A percentile compares a stretch with the other conserved stretches of the same genome.
phyloP scores from a whole-genome alignment of 2,329 filamentous ascomycete genomes.

The Hypocrella siamensis region DNA sequence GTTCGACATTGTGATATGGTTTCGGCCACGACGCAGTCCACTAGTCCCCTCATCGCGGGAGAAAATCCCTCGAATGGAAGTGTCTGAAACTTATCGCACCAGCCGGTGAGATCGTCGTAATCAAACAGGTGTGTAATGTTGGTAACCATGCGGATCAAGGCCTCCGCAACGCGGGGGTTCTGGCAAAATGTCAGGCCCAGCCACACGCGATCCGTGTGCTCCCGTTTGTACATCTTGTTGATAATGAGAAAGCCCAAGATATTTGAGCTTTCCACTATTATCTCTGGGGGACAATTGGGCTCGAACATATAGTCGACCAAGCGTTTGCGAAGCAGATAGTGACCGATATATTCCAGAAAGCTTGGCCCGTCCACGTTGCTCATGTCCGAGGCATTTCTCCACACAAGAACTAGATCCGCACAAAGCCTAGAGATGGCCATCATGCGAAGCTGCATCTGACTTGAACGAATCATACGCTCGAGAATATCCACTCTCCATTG shows the following conservation, averaged over 20 bases:
- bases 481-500: constrained; percentile 58
- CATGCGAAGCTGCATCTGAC: constrained; percentile 82
- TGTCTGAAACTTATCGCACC: constrained; percentile 54
- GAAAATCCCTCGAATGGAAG: constrained; percentile 50
- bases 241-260: constrained; percentile 79
- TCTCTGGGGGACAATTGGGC: constrained; percentile 79
- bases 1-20: constrained; percentile 27
- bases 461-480: constrained; percentile 60
- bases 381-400: constrained; percentile 37
- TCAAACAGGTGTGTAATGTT: constrained; percentile 33
- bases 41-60: constrained; percentile 43
- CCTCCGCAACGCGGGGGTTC: constrained; percentile 71
- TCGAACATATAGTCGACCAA: constrained; percentile 80
- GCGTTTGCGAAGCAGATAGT: constrained; percentile 52
- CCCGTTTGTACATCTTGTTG: constrained; percentile 53
- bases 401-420: constrained; percentile 50
- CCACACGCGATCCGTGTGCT: constrained; percentile 73
- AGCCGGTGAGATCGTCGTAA: constrained; percentile 38
- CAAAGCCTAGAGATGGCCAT: constrained; percentile 64
- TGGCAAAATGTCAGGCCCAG: constrained; percentile 65
- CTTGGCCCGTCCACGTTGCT: constrained; percentile 22
- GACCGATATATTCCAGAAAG: constrained; percentile 51
- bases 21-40: constrained; percentile 37
- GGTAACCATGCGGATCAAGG: constrained; percentile 51
- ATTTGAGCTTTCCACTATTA: constrained; percentile 67